phyloP scores from a whole-genome alignment of 345 rosid genomes.

The Anastatica hierochuntica region DNA sequence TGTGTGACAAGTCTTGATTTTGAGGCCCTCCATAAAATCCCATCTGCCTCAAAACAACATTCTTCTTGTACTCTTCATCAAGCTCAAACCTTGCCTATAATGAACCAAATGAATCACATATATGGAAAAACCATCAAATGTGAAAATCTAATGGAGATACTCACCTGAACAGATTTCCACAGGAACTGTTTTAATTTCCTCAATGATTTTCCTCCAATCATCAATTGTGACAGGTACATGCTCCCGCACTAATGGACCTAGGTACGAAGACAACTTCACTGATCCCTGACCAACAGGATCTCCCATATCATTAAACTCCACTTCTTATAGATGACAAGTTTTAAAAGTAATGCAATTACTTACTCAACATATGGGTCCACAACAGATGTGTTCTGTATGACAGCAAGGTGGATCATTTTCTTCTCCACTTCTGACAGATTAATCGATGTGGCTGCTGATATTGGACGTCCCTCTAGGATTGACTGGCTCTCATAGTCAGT shows the following conservation, averaged over 20 bases:
- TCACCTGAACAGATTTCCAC: not conserved
- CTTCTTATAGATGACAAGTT: no score
- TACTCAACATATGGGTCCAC: no score
- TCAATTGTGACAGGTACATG: not conserved
- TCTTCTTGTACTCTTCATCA: not conserved
- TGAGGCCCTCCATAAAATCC: not conserved
- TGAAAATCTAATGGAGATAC: no score
- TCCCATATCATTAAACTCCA: not conserved
- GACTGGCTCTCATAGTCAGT: no score
- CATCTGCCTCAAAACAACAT: not conserved
- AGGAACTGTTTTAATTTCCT: not conserved
- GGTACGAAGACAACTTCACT: not conserved
- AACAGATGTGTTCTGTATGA: no score
- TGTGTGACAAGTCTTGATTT: not conserved
- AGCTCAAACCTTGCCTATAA: not conserved
- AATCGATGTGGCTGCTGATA: no score
- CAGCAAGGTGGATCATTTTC: no score
- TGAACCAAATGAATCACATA: no score
- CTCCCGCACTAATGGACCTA: not conserved
- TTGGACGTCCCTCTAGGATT: no score
- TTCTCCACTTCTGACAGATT: no score
- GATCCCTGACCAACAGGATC: not conserved
- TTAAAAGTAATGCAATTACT: no score
- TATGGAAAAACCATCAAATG: not conserved
- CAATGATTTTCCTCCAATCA: not conserved